phyloP scores from a whole-genome alignment of 306 rosid species.

The Cucurbita argyrosperma region DNA sequence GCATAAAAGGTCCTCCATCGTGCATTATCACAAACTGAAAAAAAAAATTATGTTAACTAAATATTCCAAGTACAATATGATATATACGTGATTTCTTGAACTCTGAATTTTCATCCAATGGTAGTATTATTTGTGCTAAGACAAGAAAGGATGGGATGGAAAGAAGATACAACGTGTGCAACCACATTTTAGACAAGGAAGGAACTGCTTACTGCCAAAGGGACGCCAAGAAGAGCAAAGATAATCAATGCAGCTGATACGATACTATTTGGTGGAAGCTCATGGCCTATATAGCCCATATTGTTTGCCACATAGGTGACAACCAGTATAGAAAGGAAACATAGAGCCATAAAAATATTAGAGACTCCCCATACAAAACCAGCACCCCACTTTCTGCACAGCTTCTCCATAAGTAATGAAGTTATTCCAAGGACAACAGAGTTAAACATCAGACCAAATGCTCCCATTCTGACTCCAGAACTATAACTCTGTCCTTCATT shows the following conservation, averaged over 20 bases:
- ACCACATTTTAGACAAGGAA: background rate
- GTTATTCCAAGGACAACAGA: conserved; percentile 85
- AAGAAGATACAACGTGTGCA: background rate
- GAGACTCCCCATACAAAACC: conserved; percentile 88
- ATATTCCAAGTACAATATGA: background rate
- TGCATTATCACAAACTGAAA: background rate
- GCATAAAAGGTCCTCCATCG: background rate
- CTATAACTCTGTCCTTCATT: conserved; percentile 56
- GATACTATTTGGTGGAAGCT: conserved; percentile 51
- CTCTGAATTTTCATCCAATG: background rate
- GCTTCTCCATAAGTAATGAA: conserved; percentile 75
- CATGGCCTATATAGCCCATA: conserved; percentile 31
- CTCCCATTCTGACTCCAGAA: conserved; percentile 85
- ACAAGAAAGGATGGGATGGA: background rate
- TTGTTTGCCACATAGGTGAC: conserved; percentile 51
- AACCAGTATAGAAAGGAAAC: conserved; percentile 65
- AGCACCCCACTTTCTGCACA: conserved; percentile 74
- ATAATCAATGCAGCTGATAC: conserved; percentile 43
- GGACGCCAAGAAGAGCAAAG: conserved; percentile 77
- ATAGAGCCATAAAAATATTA: conserved; percentile 64
- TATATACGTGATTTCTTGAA: background rate
- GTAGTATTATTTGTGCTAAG: background rate
- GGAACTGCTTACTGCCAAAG: conserved; percentile 62
- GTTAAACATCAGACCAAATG: conserved; percentile 78
- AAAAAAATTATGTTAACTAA: background rate